A percentile compares a stretch with the other conserved stretches of the same genome.
phyloP scores from a whole-genome alignment of 1,139 yeast species.

The Hyphopichia burtonii region DNA sequence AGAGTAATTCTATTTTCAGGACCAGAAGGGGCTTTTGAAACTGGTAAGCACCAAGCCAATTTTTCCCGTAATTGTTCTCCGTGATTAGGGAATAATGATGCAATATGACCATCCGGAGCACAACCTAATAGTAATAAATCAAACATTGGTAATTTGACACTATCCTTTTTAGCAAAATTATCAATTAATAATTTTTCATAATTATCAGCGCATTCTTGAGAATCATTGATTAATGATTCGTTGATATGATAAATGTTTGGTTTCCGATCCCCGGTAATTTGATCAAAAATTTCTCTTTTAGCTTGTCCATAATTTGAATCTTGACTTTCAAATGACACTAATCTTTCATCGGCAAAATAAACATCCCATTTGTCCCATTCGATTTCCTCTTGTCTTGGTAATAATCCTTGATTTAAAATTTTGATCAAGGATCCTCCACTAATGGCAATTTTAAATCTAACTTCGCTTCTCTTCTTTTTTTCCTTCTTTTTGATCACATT shows the following conservation, averaged over 20 bases:
- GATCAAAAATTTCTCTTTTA: conserved; percentile 76
- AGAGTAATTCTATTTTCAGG: conserved; percentile 87
- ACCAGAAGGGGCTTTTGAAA: conserved; percentile 88
- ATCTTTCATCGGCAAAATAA: conserved; percentile 93
- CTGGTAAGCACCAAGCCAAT: conserved; percentile 95
- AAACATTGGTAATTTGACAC: conserved; percentile 92
- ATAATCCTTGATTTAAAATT: conserved; percentile 80
- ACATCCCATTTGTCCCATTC: conserved; percentile 96
- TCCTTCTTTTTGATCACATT: conserved; percentile 29
- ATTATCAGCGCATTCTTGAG: conserved; percentile 91
- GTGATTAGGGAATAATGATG: conserved; percentile 91
- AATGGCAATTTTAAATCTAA: conserved; percentile 84
- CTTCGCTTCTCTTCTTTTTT: conserved; percentile 49
- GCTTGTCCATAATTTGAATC: conserved; percentile 92
- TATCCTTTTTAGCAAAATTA: conserved; percentile 95
- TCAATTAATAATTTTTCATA: conserved; percentile 83
- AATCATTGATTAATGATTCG: conserved; percentile 72
- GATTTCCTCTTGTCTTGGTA: conserved; percentile 65
- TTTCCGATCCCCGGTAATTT: conserved; percentile 47
- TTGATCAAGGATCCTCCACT: conserved; percentile 91
- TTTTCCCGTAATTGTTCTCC: conserved; percentile 82
- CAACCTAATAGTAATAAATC: conserved; percentile 89
- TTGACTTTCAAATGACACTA: conserved; percentile 80
- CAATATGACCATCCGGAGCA: conserved; percentile 98
- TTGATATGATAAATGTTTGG: conserved; percentile 86